A percentile compares a stretch with the other conserved stretches of the same genome.
Conservation (phyloP, 352 stramenopile genomes). For the Aphanomyces stellatus region DNA sequence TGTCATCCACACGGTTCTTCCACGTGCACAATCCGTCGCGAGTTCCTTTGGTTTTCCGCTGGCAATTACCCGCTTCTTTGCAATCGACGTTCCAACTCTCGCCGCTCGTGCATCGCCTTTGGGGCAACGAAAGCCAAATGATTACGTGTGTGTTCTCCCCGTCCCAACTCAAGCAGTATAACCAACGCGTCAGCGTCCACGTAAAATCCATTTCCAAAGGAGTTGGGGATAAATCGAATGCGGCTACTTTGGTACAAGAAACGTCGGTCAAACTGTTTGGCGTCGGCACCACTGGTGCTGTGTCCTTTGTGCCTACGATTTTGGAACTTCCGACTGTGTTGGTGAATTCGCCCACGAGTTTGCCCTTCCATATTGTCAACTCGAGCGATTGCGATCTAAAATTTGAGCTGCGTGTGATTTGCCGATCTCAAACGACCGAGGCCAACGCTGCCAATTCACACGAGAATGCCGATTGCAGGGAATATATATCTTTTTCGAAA, state of each 20-base stretch:
- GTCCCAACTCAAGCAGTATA: slow-evolving; percentile 59
- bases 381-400: slow-evolving; percentile 66
- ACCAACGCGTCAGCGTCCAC: slow-evolving; percentile 47
- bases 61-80: slow-evolving; percentile 51
- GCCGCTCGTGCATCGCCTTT: slow-evolving; percentile 64
- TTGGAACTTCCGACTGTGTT: slow-evolving; percentile 78
- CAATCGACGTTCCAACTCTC: slow-evolving; percentile 52
- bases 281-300: slow-evolving; percentile 58
- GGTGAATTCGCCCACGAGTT: slow-evolving; percentile 67
- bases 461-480: not conserved
- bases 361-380: slow-evolving; percentile 65
- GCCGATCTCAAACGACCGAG: not conserved
- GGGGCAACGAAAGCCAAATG: slow-evolving; percentile 58
- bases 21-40: slow-evolving; percentile 70
- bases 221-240: not conserved
- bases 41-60: slow-evolving; percentile 81
- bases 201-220: slow-evolving; percentile 48
- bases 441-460: not conserved
- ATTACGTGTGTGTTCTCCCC: slow-evolving; percentile 79
- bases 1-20: slow-evolving; percentile 46
- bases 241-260: slow-evolving; percentile 43
- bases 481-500: slow-evolving; percentile 19
- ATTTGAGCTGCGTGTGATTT: slow-evolving; percentile 27
- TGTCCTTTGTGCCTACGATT: slow-evolving; percentile 62
- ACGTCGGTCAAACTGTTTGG: slow-evolving; percentile 49